Evolutionary conservation across 2,329 filamentous ascomycete genomes (phyloP).

Genomic region (Talaromyces funiculosus): DNA sequence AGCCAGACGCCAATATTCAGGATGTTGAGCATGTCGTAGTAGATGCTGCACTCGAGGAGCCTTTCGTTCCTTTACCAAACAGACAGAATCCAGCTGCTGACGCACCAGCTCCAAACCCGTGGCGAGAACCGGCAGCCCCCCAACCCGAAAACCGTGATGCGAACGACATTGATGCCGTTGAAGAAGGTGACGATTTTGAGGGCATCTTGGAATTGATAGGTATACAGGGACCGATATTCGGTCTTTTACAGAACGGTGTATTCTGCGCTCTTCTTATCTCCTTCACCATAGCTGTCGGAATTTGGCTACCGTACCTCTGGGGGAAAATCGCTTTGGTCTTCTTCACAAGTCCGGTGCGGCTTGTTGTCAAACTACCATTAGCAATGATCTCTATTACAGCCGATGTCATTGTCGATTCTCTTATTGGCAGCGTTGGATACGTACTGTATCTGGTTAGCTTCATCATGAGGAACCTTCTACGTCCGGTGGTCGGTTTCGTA

Average conservation of each 20-base stretch:
- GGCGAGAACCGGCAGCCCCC: conserved; percentile 53
- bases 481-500: conserved; percentile 30
- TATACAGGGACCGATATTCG: conserved; percentile 87
- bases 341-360: conserved; percentile 68
- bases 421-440: conserved; percentile 59
- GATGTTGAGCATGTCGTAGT: conserved; percentile 58
- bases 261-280: conserved; percentile 90
- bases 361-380: conserved; percentile 62
- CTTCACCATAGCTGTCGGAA: conserved; percentile 74
- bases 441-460: conserved; percentile 37
- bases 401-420: conserved; percentile 73
- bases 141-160: conserved; percentile 48
- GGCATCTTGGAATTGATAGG: conserved; percentile 93
- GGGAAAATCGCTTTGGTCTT: conserved; percentile 79
- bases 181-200: conserved; percentile 87
- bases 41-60: conserved; percentile 55
- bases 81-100: conserved; percentile 36
- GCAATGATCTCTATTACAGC: conserved; percentile 65
- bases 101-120: conserved; percentile 25
- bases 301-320: conserved; percentile 88
- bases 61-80: conserved; percentile 52
- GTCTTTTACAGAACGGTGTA: conserved; percentile 87
- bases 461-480: conserved; percentile 27
- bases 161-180: conserved; percentile 51
- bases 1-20: conserved; percentile 38